Evolutionary conservation across 2,329 filamentous ascomycete species (phyloP), one percentile per base, ranked within the genome.

Genomic region (Trichoderma sp.): DNA sequence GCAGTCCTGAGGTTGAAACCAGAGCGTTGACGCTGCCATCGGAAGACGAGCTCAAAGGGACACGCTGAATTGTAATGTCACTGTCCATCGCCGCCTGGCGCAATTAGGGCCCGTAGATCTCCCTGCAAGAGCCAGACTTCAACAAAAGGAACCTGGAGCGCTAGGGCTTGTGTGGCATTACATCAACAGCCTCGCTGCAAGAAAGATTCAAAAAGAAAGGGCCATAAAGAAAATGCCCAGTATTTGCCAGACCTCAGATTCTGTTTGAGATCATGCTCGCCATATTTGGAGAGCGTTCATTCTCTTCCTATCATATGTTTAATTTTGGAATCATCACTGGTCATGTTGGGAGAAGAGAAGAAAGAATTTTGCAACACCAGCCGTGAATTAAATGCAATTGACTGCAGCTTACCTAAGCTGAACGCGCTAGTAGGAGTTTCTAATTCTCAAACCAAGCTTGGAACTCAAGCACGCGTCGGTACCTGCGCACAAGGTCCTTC

Each of bases 291-390:
- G 76, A 82, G 80, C 81, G 79, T 83, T 88, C 84, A 87, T 80
- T 83, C 85, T 88, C 85, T 88, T 88, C 85, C 85, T 88, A 88
- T 88, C 83, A 85, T 85, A 77, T 76, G 73, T 78, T 79, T 78
- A 80, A 79, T 75, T 73, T 75, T 60, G 67, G 77, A 82, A 85
- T 88, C 85, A 88, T 88, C 85, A 88, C 75, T 65, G 86, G 84
- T 85, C 80, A 76, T 69, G 70, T 66, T 74, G 28, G 48, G 69
- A 71, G 74, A 73, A 72, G 70, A 71, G 68, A 70, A 67, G 72
- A 69, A 59, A 58, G 54, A 50, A 61, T 57, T 61, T 48, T 44
- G 21, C 21, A 48, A 43, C 44, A 7, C 43, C 34, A 50, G 63
- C 51, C 30, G 34, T 17, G 48, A 44, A 63, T 65, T 45, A 58